These are phyloP conservation scores for Fomitopsis serialis DNA, from an alignment of 768 basidiomycete genomes.

Conservation along the genomic window DNA sequence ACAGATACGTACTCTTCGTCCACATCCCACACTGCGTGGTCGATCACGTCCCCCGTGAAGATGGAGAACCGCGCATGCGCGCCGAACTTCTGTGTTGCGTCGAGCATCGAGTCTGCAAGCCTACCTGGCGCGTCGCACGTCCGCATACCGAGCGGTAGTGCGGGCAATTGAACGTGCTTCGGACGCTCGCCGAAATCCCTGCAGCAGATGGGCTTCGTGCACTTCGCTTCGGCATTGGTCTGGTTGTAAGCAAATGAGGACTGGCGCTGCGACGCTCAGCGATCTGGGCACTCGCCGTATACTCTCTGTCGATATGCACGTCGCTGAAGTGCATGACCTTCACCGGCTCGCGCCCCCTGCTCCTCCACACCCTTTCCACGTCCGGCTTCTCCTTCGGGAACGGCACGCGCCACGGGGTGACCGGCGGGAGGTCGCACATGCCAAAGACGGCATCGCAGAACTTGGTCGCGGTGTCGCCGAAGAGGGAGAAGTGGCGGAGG, in stretches of 20 bases:
- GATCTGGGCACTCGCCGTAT: constrained; percentile 32
- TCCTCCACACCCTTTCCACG: constrained; percentile 28
- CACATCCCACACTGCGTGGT: constrained; percentile 49
- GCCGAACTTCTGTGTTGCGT: constrained; percentile 28
- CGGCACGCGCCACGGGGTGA: constrained; percentile 38
- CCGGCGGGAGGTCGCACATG: constrained; percentile 44
- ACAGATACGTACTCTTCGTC: constrained; percentile 38
- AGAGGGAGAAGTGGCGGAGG: constrained; percentile 41
- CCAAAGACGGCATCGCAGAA: constrained; percentile 53
- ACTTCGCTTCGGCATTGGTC: constrained; percentile 49
- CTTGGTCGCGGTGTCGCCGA: constrained; percentile 44
- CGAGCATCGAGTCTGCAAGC: constrained; percentile 47
- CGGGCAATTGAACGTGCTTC: constrained; percentile 33
- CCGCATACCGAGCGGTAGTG: constrained; percentile 42
- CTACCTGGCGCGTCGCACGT: constrained; percentile 49
- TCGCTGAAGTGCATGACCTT: constrained; percentile 60
- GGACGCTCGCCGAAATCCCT: constrained; percentile 40
- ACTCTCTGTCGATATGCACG: constrained; percentile 54
- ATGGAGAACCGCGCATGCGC: constrained; percentile 48
- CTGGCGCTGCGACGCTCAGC: too few species aligned
- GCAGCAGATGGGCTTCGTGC: constrained; percentile 62
- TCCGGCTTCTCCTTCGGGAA: constrained; percentile 39
- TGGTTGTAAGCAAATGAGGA: constrained; percentile 21
- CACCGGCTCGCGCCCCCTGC: constrained; percentile 39
- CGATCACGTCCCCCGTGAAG: constrained; percentile 63